A percentile compares a stretch with the other conserved stretches of the same genome.
Evolutionary conservation across 176 grass and related monocot species (phyloP).

Genomic region (Tuctoria greenei): DNA sequence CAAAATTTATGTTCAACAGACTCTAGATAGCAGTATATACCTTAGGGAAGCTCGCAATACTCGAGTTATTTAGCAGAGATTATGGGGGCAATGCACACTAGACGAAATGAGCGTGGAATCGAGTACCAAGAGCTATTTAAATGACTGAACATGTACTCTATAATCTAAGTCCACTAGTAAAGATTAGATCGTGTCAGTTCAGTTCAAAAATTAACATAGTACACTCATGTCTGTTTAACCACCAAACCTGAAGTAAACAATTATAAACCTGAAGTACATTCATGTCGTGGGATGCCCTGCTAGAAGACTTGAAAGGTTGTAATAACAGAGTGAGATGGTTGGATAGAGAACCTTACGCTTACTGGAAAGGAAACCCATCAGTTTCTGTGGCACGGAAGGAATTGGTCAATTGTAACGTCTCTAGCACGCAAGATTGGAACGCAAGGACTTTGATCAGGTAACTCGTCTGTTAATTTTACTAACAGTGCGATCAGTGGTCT

Average conservation of each 20-base stretch:
- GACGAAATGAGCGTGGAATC: not conserved
- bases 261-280: too few relatives aligned
- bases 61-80: not conserved
- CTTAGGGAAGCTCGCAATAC: not conserved
- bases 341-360: slow-evolving; percentile 78
- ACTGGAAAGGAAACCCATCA: slow-evolving; percentile 89
- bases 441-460: slow-evolving; percentile 79
- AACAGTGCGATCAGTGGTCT: not conserved
- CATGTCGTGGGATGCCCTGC: slow-evolving; percentile 68
- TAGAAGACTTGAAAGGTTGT: slow-evolving; percentile 47
- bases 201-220: too few relatives aligned
- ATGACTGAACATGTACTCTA: not conserved
- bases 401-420: slow-evolving; percentile 75
- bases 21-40: not conserved
- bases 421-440: slow-evolving; percentile 62
- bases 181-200: too few relatives aligned
- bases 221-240: too few relatives aligned
- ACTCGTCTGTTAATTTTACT: not conserved
- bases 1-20: not conserved
- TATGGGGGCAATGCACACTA: not conserved
- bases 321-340: slow-evolving; percentile 57
- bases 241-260: too few relatives aligned
- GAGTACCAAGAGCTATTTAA: not conserved
- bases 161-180: too few relatives aligned
- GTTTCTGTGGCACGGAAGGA: slow-evolving; percentile 60